Conservation (phyloP, 176 grass and related monocot species). For the Cenchrus fungigraminus region DNA sequence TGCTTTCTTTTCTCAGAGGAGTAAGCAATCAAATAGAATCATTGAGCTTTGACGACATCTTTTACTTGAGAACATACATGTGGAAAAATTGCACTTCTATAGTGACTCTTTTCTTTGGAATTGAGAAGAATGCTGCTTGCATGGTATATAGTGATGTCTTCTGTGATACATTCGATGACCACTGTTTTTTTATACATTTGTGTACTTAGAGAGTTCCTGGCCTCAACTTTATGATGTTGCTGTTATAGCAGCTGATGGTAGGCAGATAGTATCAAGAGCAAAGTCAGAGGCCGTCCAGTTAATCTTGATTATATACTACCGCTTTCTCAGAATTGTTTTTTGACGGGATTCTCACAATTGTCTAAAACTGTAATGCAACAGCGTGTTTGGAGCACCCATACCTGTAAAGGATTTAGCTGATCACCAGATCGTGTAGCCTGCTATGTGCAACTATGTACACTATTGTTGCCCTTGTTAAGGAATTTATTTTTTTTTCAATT, state of each 20-base stretch:
- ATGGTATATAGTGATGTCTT: too few relatives aligned
- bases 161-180: neutral
- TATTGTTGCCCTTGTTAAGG: conserved; percentile 69
- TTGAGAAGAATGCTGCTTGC: neutral
- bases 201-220: neutral
- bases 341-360: too few relatives aligned
- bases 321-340: conserved; percentile 4
- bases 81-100: neutral
- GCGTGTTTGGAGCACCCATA: conserved; percentile 61
- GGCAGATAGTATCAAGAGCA: conserved; percentile 68
- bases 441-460: conserved; percentile 49
- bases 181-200: neutral
- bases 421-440: conserved; percentile 55
- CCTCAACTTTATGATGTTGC: conserved; percentile 53
- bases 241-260: conserved; percentile 70
- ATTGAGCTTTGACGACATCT: neutral
- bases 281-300: conserved; percentile 67
- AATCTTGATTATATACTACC: neutral
- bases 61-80: neutral
- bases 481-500: neutral
- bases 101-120: neutral
- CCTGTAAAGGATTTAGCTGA: conserved; percentile 71
- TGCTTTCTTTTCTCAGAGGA: neutral
- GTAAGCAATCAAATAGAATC: neutral
- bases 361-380: neutral